Evolutionary conservation across 768 basidiomycete genomes (phyloP).

Genomic region (Serendipita vermifera): DNA sequence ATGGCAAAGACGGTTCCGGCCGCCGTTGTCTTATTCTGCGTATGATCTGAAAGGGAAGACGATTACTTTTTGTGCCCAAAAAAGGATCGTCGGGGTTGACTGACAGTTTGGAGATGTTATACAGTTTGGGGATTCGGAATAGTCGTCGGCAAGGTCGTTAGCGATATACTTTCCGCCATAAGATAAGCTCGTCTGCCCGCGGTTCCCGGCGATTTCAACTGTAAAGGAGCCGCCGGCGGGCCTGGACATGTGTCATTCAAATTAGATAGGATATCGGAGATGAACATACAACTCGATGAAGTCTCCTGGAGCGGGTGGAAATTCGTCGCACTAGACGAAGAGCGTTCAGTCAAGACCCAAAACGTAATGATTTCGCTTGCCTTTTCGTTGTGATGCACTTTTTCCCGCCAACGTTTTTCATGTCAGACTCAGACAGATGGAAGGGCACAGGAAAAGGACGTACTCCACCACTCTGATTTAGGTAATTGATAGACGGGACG

Average conservation of each 20-base stretch:
- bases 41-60: neutral
- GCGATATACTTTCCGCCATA: constrained; percentile 3
- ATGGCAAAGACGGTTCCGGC: constrained; percentile 13
- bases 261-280: neutral
- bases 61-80: too few relatives aligned
- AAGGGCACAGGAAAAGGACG: too few relatives aligned
- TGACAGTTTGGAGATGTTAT: neutral
- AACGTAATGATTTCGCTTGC: neutral
- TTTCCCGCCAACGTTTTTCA: too few relatives aligned
- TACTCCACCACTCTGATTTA: constrained; percentile 1
- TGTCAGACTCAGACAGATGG: too few relatives aligned
- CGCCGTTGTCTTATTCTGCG: neutral
- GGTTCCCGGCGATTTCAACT: constrained; percentile 11
- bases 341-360: neutral
- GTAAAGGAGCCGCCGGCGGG: constrained; percentile 10
- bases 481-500: neutral
- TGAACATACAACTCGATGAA: neutral
- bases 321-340: neutral
- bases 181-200: constrained; percentile 10
- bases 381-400: constrained; percentile 1
- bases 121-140: neutral
- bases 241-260: neutral
- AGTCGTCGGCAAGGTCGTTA: neutral
- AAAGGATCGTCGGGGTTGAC: neutral
- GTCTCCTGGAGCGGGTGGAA: constrained; percentile 2